Percentiles rank a stretch among this genome's conserved stretches.
Conservation (phyloP, 164 flowering plant genomes). For the Amborella trichopoda region DNA sequence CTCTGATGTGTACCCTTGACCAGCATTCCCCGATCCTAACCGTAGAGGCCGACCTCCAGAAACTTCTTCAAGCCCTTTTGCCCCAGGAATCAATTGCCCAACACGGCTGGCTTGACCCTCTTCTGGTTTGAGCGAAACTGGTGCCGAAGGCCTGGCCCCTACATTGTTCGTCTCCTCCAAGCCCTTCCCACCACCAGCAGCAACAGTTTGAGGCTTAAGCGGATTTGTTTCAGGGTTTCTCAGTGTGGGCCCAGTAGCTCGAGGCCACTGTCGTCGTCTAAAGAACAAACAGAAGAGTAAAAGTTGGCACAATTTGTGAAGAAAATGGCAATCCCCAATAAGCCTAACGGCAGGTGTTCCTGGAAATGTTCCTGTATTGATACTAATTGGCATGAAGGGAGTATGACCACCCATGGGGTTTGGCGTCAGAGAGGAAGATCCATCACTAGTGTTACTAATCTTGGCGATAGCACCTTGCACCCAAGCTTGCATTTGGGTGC, state of each 20-base stretch:
- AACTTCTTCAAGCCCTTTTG: conserved; percentile 75
- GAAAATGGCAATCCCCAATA: conserved; percentile 97
- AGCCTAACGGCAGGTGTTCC: conserved; percentile 99
- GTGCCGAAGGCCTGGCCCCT: conserved; percentile 26
- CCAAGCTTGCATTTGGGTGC: conserved; percentile 98
- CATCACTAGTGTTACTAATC: conserved; percentile 85
- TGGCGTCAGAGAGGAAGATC: conserved; percentile 58
- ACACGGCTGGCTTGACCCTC: conserved; percentile 47
- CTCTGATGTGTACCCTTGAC: conserved; percentile 96
- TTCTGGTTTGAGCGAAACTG: conserved; percentile 35
- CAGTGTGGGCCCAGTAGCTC: conserved; percentile 38
- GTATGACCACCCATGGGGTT: conserved; percentile 82
- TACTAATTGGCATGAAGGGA: conserved; percentile 85
- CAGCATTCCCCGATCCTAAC: conserved; percentile 92
- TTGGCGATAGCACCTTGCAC: conserved; percentile 99
- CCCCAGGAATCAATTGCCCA: conserved; percentile 45
- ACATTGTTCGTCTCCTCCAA: conserved; percentile 52
- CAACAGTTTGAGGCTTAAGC: conserved; percentile 59
- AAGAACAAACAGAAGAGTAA: conserved; percentile 91
- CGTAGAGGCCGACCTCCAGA: conserved; percentile 40
- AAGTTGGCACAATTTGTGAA: conserved; percentile 90
- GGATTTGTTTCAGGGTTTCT: conserved; percentile 53
- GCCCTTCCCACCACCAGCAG: conserved; percentile 26
- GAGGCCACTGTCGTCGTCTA: conserved; percentile 64
- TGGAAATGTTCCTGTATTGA: conserved; percentile 98